Conservation (phyloP, 345 rosid species). For the Eucalyptus dawsonii region DNA sequence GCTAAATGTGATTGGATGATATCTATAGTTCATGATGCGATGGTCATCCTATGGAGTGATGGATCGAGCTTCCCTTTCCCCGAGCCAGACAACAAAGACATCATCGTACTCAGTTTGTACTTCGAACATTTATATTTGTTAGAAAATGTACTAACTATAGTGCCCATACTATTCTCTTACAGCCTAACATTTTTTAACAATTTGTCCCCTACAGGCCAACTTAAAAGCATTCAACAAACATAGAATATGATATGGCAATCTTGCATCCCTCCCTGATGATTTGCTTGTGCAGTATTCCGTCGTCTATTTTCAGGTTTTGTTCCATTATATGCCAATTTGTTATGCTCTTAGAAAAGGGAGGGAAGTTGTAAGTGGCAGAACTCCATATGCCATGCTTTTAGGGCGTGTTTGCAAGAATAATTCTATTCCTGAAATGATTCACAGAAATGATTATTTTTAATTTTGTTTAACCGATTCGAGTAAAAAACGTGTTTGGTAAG, state of each 20-base stretch:
- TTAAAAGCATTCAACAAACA: neutral
- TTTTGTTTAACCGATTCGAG: no score
- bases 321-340: neutral
- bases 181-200: neutral
- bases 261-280: neutral
- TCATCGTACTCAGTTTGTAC: neutral
- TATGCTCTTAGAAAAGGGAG: neutral
- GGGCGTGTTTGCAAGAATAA: no score
- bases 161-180: neutral
- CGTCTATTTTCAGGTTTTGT: neutral
- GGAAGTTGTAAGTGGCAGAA: neutral
- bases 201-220: neutral
- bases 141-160: neutral
- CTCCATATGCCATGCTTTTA: neutral
- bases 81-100: neutral
- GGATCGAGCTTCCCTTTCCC: neutral
- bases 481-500: no score
- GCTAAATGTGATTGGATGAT: neutral
- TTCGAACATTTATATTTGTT: no score
- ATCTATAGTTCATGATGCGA: neutral
- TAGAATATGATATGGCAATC: neutral
- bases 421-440: no score
- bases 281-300: neutral
- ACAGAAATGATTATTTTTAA: no score
- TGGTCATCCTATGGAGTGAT: neutral